phyloP scores from a whole-genome alignment of 2,329 filamentous ascomycete species.

The Albifimbria verrucaria region DNA sequence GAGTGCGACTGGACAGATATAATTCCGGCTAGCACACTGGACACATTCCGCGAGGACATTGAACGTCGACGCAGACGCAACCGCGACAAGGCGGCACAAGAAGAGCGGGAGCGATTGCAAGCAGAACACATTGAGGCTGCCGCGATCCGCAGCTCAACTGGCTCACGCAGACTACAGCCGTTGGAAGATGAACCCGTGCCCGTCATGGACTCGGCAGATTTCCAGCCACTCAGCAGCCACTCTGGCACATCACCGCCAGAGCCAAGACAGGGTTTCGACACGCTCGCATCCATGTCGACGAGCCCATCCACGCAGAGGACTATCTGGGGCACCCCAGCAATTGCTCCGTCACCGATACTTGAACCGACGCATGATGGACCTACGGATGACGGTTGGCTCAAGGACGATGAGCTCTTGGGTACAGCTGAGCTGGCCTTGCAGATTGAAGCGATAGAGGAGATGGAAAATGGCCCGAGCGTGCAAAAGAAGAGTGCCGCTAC shows the following conservation, averaged over 20 bases:
- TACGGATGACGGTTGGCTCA: slow-evolving; percentile 78
- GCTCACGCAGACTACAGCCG: slow-evolving; percentile 33
- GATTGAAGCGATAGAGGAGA: slow-evolving; percentile 50
- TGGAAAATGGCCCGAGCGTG: slow-evolving; percentile 21
- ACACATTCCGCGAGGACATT: slow-evolving; percentile 72
- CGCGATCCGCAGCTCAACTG: slow-evolving; percentile 53
- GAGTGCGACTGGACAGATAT: slow-evolving; percentile 96
- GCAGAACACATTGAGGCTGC: slow-evolving; percentile 78
- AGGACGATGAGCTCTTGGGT: slow-evolving; percentile 71
- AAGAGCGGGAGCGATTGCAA: slow-evolving; percentile 80
- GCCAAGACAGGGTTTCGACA: slow-evolving; percentile 59
- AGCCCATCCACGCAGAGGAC: slow-evolving; percentile 75
- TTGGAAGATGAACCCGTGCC: slow-evolving; percentile 35
- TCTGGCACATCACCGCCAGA: slow-evolving; percentile 53
- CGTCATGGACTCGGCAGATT: slow-evolving; percentile 56
- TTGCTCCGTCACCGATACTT: slow-evolving; percentile 58
- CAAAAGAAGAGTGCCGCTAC: slow-evolving; percentile 14
- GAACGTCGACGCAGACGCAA: slow-evolving; percentile 73
- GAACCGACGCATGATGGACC: slow-evolving; percentile 28
- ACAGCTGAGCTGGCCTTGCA: slow-evolving; percentile 58
- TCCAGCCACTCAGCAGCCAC: slow-evolving; percentile 56
- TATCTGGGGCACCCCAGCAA: slow-evolving; percentile 84
- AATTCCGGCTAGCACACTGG: slow-evolving; percentile 71
- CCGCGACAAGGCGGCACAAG: slow-evolving; percentile 76
- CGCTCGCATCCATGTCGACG: slow-evolving; percentile 74